phyloP scores from a whole-genome alignment of 1,284 basidiomycete genomes.

The Rhodotorula sp. region DNA sequence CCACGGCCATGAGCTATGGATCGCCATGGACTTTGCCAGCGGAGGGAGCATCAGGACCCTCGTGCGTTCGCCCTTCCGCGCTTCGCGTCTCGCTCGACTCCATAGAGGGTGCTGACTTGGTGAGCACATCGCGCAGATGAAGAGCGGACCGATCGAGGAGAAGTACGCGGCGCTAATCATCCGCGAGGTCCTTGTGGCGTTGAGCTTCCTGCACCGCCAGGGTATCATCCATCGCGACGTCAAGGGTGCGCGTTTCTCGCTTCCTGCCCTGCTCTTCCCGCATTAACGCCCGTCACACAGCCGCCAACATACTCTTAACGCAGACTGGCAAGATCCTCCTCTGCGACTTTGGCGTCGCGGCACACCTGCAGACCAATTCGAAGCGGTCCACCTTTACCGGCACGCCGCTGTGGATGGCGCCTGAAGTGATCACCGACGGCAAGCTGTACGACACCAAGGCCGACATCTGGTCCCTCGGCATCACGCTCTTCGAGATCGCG shows the following conservation, averaged over 20 bases:
- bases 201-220: slow-evolving; percentile 86
- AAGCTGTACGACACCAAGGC: slow-evolving; percentile 91
- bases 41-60: slow-evolving; percentile 92
- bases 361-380: slow-evolving; percentile 78
- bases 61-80: slow-evolving; percentile 50
- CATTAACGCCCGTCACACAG: slow-evolving; percentile 49
- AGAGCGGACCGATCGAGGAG: slow-evolving; percentile 79
- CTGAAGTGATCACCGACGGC: slow-evolving; percentile 86
- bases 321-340: slow-evolving; percentile 85
- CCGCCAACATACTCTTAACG: slow-evolving; percentile 90
- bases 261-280: not conserved
- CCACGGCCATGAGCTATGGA: slow-evolving; percentile 95
- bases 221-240: slow-evolving; percentile 96
- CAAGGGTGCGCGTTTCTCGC: slow-evolving; percentile 59
- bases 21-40: slow-evolving; percentile 96
- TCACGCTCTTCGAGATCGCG: slow-evolving; percentile 91
- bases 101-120: not conserved
- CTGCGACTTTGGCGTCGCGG: slow-evolving; percentile 96
- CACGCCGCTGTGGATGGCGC: slow-evolving; percentile 99
- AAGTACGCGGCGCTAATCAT: slow-evolving; percentile 83
- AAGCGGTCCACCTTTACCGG: slow-evolving; percentile 94
- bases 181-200: slow-evolving; percentile 81
- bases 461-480: slow-evolving; percentile 95
- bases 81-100: not conserved
- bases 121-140: slow-evolving; percentile 60